Base-by-base conservation (phyloP, 176 grass and related monocot species). In the Carex kokanica region DNA sequence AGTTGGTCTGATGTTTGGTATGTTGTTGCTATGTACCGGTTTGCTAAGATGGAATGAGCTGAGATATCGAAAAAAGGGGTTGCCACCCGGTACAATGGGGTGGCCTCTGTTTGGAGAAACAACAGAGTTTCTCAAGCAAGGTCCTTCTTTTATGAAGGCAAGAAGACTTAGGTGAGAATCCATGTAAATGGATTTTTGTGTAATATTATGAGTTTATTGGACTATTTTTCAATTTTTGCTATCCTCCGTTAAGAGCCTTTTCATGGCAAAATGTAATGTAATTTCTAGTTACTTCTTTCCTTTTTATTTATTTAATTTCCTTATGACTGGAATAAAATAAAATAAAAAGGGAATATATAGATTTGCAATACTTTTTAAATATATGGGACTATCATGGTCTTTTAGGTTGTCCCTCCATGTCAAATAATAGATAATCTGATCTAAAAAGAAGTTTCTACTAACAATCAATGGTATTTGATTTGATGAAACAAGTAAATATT, bases 61-160 rank as follows among this genome's bases (percentile, higher is more conserved):
- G 20, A 83, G 94, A n/a, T 97, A 90, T 79, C 91, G 94, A 75
- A 88, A 86, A 78, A 78, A 87, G 59, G 89, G 89, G 58, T 36
- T 91, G 49, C 94, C 94, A 83, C 94, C 91, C 2, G 94, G 94
- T 54, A 97, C 94, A 85, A 97, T 97, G 94, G 94, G 94, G n/a
- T 97, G 94, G 94, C 94, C 94, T 64, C 87, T 93, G 68, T 88
- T 97, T 74, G 94, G 94, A 52, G 94, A 97, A 89, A 97, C 94
- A 47, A 97, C 94, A 21, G 94, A 97, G 89, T 97, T 97, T 86
- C 89, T 97, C 66, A 97, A 93, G 87, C 91, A 93, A 57, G 94
- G 91, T 0, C 94, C 94, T 1, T 47, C 58, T 66, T 97, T 97
- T 87, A 93, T 97, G 91, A 97, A 93, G 89, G 82, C 83, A 14